These are phyloP conservation scores for Perkinsus marinus DNA, from an alignment of 169 alveolate genomes.

Conservation along the genomic window DNA sequence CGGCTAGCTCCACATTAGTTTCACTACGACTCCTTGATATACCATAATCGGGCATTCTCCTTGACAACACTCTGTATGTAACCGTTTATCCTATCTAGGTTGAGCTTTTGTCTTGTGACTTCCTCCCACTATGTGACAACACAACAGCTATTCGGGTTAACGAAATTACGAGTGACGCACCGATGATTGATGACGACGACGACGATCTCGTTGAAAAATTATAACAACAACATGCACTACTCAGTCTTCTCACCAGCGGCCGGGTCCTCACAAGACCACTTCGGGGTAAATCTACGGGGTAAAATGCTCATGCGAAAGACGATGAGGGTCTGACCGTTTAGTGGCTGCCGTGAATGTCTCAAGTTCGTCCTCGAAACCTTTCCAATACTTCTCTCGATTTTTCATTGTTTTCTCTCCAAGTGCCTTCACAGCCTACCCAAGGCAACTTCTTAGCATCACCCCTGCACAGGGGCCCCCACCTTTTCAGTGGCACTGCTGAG, in stretches of 20 bases:
- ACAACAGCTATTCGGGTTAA: neutral
- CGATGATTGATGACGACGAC: too few species aligned
- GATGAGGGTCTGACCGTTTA: neutral
- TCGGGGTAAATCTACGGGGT: neutral
- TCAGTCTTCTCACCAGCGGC: too few species aligned
- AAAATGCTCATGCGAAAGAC: neutral
- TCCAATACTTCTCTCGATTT: neutral
- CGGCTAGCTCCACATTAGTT: neutral
- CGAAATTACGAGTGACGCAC: neutral
- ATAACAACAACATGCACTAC: too few species aligned
- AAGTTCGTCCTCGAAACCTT: neutral
- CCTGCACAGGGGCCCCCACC: neutral
- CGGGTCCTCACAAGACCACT: neutral
- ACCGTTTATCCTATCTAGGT: too few species aligned
- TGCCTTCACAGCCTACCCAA: neutral
- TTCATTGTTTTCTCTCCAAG: neutral
- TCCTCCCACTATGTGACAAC: neutral
- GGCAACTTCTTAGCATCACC: neutral
- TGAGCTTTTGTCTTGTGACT: neutral
- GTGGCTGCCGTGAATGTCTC: neutral
- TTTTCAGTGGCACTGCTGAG: neutral
- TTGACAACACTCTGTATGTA: too few species aligned
- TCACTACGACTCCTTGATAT: neutral
- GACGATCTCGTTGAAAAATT: too few species aligned
- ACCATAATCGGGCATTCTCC: too few species aligned